Percentiles rank a stretch among this genome's conserved stretches.
Conservation (phyloP, 1,284 basidiomycete species). For the Exobasidium cylindrosporum region DNA sequence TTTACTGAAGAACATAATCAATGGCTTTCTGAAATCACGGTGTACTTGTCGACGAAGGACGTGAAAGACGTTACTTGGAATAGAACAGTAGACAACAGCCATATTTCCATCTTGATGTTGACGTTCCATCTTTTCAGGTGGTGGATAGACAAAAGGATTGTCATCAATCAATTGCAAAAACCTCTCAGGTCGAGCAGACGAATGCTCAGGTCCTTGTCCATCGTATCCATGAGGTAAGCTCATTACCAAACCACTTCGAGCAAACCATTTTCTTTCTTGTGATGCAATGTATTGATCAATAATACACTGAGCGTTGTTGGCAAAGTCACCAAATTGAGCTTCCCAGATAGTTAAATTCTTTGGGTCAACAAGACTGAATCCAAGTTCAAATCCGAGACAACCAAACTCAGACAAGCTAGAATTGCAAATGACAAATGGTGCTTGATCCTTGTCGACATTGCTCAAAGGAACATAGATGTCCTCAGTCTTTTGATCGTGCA, state of each 20-base stretch:
- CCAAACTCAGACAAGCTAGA: constrained; percentile 96
- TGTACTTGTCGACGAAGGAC: constrained; percentile 54
- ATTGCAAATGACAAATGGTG: constrained; percentile 91
- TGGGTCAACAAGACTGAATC: constrained; percentile 96
- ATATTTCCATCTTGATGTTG: constrained; percentile 99
- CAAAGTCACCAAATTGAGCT: constrained; percentile 94
- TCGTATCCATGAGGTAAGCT: constrained; percentile 90
- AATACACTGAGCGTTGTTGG: constrained; percentile 77
- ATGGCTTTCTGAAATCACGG: constrained; percentile 54
- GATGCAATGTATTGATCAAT: constrained; percentile 99
- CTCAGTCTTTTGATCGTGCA: constrained; percentile 94
- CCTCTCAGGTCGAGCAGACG: constrained; percentile 89
- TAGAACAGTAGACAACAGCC: constrained; percentile 92
- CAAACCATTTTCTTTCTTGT: constrained; percentile 97
- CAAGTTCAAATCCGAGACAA: constrained; percentile 92
- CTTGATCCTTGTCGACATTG: constrained; percentile 81
- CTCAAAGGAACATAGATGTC: constrained; percentile 84
- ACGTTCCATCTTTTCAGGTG: constrained; percentile 81
- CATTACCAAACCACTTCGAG: constrained; percentile 88
- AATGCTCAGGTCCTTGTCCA: constrained; percentile 98
- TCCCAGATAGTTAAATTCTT: constrained; percentile 95
- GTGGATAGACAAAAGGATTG: constrained; percentile 87
- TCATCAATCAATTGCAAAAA: constrained; percentile 98
- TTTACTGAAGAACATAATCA: constrained; percentile 93
- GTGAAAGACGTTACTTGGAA: constrained; percentile 56